Evolutionary conservation across 2,329 filamentous ascomycete species (phyloP).

Genomic region (Escovopsis sp.): DNA sequence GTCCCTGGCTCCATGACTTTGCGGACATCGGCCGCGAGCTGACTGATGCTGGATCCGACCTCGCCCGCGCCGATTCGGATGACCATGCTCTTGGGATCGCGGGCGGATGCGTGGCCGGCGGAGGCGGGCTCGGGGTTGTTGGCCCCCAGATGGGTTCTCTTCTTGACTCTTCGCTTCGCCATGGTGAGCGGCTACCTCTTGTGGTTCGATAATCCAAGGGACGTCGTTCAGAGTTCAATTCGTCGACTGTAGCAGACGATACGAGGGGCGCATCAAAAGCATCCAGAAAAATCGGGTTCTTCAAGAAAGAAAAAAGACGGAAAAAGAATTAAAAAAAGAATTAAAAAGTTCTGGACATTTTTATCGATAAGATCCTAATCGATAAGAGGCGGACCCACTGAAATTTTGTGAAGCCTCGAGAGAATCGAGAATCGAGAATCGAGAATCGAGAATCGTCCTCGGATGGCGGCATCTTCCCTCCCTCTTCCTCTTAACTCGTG

Average conservation of each 20-base stretch:
- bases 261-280: no score
- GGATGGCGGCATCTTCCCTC: no score
- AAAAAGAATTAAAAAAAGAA: neutral
- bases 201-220: neutral
- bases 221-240: no score
- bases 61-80: conserved; percentile 92
- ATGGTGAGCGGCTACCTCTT: conserved; percentile 30
- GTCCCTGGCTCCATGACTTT: conserved; percentile 94
- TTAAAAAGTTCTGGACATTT: conserved; percentile 18
- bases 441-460: no score
- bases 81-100: conserved; percentile 90
- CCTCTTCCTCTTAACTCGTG: no score
- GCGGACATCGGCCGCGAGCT: conserved; percentile 82
- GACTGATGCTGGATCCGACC: conserved; percentile 79
- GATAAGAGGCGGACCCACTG: conserved; percentile 19
- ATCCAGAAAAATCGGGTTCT: no score
- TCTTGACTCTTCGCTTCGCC: conserved; percentile 73
- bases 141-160: conserved; percentile 68
- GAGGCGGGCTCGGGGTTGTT: conserved; percentile 42
- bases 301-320: neutral
- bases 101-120: conserved; percentile 46
- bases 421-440: neutral
- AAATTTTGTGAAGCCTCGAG: conserved; percentile 13
- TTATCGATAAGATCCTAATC: conserved; percentile 18
- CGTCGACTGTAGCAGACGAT: no score